Percentiles rank a stretch among this genome's conserved stretches.
Evolutionary conservation across 306 rosid species (phyloP).

Genomic region (Cucurbita argyrosperma): DNA sequence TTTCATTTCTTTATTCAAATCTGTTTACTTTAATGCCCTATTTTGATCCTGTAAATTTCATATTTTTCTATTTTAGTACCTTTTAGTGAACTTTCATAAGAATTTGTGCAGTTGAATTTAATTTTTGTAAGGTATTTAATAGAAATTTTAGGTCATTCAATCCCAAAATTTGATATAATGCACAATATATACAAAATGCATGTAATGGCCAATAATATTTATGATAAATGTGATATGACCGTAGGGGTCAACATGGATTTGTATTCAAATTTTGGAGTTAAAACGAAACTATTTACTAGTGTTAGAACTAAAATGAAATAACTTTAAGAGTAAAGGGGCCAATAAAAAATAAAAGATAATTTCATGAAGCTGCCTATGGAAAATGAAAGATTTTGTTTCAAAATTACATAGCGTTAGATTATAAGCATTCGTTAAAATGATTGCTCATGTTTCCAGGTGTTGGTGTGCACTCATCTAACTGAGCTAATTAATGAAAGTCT

Average conservation of each 20-base stretch:
- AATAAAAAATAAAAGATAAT: not conserved
- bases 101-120: not conserved
- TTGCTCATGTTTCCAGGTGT: constrained; percentile 39
- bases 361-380: not conserved
- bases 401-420: not conserved
- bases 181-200: not conserved
- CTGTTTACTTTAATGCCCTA: not conserved
- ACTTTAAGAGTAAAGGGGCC: not conserved
- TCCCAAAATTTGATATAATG: not conserved
- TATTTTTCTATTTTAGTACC: not conserved
- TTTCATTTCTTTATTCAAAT: not conserved
- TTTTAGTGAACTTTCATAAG: not conserved
- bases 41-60: not conserved
- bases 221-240: not conserved
- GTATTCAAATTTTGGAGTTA: not conserved
- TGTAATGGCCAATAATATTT: not conserved
- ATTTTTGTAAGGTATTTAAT: not conserved
- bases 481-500: constrained; percentile 68
- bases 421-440: not conserved
- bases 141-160: not conserved
- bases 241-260: not conserved
- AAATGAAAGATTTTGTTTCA: not conserved
- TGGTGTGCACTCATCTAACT: constrained; percentile 85
- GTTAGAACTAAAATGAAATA: not conserved
- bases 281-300: not conserved